Evolutionary conservation across 2,329 filamentous ascomycete species (phyloP).

Genomic region (Ramularia endophylla): DNA sequence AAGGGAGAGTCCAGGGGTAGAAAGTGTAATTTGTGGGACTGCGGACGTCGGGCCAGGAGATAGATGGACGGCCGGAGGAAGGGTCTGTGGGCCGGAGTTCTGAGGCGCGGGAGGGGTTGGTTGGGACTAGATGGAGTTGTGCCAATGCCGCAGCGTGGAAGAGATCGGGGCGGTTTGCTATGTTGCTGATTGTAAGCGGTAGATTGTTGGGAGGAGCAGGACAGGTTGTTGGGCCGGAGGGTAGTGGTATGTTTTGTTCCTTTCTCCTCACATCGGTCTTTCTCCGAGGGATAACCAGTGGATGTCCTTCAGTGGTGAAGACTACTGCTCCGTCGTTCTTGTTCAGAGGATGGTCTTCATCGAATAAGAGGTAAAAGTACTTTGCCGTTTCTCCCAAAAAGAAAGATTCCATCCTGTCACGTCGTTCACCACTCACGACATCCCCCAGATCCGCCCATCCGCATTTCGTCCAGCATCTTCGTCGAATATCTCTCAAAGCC

Average conservation of each 20-base stretch:
- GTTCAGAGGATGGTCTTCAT: slow-evolving; percentile 80
- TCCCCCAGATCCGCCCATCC: slow-evolving; percentile 80
- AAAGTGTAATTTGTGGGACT: slow-evolving; percentile 73
- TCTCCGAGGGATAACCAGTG: slow-evolving; percentile 59
- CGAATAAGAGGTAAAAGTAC: slow-evolving; percentile 89
- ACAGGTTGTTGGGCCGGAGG: slow-evolving; percentile 50
- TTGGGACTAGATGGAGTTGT: slow-evolving; percentile 68
- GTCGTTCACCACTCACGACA: slow-evolving; percentile 65
- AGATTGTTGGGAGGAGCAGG: slow-evolving; percentile 54
- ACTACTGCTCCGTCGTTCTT: slow-evolving; percentile 80
- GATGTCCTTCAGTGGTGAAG: slow-evolving; percentile 94
- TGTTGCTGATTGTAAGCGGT: slow-evolving; percentile 69
- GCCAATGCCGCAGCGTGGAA: slow-evolving; percentile 87
- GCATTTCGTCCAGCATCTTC: slow-evolving; percentile 82
- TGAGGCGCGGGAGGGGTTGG: slow-evolving; percentile 27
- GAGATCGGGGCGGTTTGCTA: slow-evolving; percentile 71
- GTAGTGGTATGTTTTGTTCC: slow-evolving; percentile 16
- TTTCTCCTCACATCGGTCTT: too few relatives aligned
- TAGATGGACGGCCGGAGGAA: slow-evolving; percentile 46
- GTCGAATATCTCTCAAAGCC: slow-evolving; percentile 80
- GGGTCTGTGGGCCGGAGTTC: slow-evolving; percentile 34
- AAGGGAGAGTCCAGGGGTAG: slow-evolving; percentile 89
- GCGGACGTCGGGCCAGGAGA: slow-evolving; percentile 48
- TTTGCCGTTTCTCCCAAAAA: slow-evolving; percentile 95
- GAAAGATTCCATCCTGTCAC: slow-evolving; percentile 97